phyloP scores from a whole-genome alignment of 306 rosid species.

The Fragaria ananassa region DNA sequence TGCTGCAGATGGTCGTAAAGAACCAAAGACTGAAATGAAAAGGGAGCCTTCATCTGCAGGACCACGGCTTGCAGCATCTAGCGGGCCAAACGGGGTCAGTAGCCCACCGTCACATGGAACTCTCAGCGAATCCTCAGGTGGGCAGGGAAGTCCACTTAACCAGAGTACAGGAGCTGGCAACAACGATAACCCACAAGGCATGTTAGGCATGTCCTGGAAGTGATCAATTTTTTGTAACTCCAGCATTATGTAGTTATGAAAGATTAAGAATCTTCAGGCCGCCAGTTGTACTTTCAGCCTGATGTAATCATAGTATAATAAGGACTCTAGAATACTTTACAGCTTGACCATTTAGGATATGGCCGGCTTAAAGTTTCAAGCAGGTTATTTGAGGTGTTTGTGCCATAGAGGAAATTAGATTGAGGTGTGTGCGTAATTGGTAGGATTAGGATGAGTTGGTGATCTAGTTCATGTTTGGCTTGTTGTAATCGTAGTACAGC shows the following conservation, averaged over 20 bases:
- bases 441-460: slow-evolving; percentile 2
- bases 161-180: slow-evolving; percentile 44
- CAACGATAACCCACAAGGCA: slow-evolving; percentile 46
- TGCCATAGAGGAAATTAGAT: slow-evolving; percentile 12
- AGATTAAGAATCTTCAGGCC: not conserved
- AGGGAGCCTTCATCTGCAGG: slow-evolving; percentile 21
- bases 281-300: slow-evolving; percentile 30
- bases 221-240: slow-evolving; percentile 19
- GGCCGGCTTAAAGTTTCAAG: slow-evolving; percentile 22
- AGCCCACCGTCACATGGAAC: slow-evolving; percentile 44
- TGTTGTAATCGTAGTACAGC: not conserved
- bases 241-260: not conserved
- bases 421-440: not conserved
- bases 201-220: slow-evolving; percentile 60
- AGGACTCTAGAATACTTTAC: slow-evolving; percentile 16
- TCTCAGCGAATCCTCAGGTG: slow-evolving; percentile 46
- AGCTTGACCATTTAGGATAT: slow-evolving; percentile 12
- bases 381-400: slow-evolving; percentile 12
- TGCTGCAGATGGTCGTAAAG: slow-evolving; percentile 40
- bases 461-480: slow-evolving; percentile 4
- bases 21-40: slow-evolving; percentile 29
- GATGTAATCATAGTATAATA: slow-evolving; percentile 27
- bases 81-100: slow-evolving; percentile 37
- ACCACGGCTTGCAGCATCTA: slow-evolving; percentile 21
- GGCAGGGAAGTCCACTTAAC: slow-evolving; percentile 43